phyloP scores from a whole-genome alignment of 768 basidiomycete genomes.

The Phanerodontia chrysosporium region DNA sequence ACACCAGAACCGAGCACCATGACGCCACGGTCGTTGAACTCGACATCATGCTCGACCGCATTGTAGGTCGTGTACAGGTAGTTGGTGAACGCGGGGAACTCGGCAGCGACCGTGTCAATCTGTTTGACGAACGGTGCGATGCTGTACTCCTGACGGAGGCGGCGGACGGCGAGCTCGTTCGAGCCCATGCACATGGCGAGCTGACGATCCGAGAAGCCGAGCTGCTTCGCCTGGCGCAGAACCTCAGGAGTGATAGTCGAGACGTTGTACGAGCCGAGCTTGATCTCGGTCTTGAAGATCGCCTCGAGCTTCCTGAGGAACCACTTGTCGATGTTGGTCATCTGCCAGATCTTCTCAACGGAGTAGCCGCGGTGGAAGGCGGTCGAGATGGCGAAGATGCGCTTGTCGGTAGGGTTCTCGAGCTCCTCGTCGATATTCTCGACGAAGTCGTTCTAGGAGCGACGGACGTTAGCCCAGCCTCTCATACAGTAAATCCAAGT shows the following conservation, averaged over 20 bases:
- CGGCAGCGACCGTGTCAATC: constrained; percentile 98
- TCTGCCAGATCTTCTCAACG: constrained; percentile 94
- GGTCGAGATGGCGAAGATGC: constrained; percentile 92
- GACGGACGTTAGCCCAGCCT: constrained; percentile 1
- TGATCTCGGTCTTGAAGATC: constrained; percentile 78
- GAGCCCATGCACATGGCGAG: constrained; percentile 80
- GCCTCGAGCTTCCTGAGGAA: constrained; percentile 87
- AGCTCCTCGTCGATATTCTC: constrained; percentile 93
- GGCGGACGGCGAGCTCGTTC: constrained; percentile 89
- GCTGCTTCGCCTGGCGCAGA: constrained; percentile 83
- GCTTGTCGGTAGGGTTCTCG: constrained; percentile 92
- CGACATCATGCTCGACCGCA: constrained; percentile 88
- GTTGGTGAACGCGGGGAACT: constrained; percentile 98
- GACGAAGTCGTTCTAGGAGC: constrained; percentile 71
- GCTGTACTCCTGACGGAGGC: constrained; percentile 77
- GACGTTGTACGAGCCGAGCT: constrained; percentile 63
- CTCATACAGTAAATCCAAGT: not conserved
- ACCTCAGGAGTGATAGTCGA: constrained; percentile 57
- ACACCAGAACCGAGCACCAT: constrained; percentile 98
- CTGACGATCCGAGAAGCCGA: constrained; percentile 94
- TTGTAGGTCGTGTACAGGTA: constrained; percentile 99
- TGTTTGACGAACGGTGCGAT: constrained; percentile 95
- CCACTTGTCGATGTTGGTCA: constrained; percentile 99
- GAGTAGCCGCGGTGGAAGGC: constrained; percentile 92
- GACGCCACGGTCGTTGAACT: constrained; percentile 87